phyloP scores from a whole-genome alignment of 495 filamentous ascomycete genomes.

The Aspergillus olivimuriae region DNA sequence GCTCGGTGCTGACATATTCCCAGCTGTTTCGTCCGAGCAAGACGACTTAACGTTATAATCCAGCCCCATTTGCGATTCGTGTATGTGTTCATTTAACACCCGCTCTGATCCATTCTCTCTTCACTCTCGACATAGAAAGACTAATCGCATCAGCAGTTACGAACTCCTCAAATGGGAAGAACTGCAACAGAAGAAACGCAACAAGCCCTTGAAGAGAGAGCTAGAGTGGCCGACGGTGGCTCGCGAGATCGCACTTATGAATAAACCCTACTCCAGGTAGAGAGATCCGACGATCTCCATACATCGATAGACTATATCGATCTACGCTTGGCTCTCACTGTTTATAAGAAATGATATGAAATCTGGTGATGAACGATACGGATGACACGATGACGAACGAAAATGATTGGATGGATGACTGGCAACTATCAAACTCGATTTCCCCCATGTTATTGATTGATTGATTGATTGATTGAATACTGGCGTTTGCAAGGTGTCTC shows the following conservation, averaged over 20 bases:
- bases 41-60: constrained; percentile 73
- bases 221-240: constrained; percentile 87
- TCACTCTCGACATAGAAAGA: not conserved
- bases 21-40: constrained; percentile 86
- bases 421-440: not conserved
- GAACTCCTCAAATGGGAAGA: constrained; percentile 95
- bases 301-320: not conserved
- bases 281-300: not conserved
- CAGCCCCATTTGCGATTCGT: constrained; percentile 65
- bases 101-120: not conserved
- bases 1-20: not conserved
- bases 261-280: constrained; percentile 67
- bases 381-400: constrained; percentile 1
- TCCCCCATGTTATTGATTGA: not conserved
- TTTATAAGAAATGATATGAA: no score
- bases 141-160: constrained; percentile 28
- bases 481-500: no score
- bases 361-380: constrained; percentile 3
- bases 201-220: constrained; percentile 56
- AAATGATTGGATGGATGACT: not conserved
- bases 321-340: no score
- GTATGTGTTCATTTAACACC: constrained; percentile 25
- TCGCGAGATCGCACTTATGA: constrained; percentile 90
- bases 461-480: no score
- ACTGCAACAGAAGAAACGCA: constrained; percentile 37